Percentiles rank a stretch among this genome's conserved stretches.
Evolutionary conservation across 2,329 filamentous ascomycete species (phyloP).

Genomic region (Nemania abortiva): DNA sequence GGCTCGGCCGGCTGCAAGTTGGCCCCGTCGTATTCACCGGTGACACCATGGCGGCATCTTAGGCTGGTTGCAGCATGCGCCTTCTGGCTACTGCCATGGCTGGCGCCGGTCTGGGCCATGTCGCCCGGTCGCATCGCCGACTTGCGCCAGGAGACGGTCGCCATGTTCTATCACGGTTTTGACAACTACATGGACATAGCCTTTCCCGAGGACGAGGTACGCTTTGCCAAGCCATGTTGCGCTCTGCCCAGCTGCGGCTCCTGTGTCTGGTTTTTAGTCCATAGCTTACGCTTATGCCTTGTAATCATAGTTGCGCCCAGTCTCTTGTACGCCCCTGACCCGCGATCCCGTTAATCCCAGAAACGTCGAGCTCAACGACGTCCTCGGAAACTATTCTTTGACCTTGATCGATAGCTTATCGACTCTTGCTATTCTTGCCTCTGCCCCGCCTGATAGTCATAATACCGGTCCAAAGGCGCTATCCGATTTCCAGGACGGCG

Average conservation of each 20-base stretch:
- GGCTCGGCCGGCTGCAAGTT: constrained; percentile 52
- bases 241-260: neutral
- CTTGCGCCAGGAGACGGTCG: constrained; percentile 70
- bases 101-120: constrained; percentile 61
- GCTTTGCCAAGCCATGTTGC: constrained; percentile 7
- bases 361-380: constrained; percentile 92
- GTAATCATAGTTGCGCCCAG: constrained; percentile 75
- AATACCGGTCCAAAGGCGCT: constrained; percentile 71
- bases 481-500: constrained; percentile 81
- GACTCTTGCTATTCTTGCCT: constrained; percentile 91
- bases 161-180: constrained; percentile 97
- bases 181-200: constrained; percentile 94
- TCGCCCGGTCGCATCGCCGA: constrained; percentile 65
- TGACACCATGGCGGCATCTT: constrained; percentile 36
- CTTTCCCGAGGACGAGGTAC: constrained; percentile 92
- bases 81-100: constrained; percentile 56
- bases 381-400: constrained; percentile 95
- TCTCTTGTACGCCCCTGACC: constrained; percentile 85
- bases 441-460: constrained; percentile 69
- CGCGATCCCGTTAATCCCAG: constrained; percentile 83
- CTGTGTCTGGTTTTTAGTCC: constrained; percentile 37
- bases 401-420: constrained; percentile 96
- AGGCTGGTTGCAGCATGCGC: constrained; percentile 46
- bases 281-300: constrained; percentile 38
- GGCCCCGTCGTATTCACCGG: constrained; percentile 42